Base-by-base conservation (phyloP, 208 protist species). In the Crithidia fasciculata region DNA sequence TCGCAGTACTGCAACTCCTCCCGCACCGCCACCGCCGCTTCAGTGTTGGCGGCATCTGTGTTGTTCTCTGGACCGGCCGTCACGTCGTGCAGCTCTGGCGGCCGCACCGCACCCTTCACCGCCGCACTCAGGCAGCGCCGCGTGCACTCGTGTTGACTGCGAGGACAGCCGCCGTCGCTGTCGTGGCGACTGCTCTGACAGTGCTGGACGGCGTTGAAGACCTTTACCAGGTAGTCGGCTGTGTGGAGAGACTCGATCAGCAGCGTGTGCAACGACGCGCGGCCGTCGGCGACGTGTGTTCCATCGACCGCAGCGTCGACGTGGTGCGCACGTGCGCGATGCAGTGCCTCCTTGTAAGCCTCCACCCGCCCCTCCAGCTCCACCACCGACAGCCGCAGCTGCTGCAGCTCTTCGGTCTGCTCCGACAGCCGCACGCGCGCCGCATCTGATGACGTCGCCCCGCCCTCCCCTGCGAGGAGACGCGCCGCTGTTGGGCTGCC, bases 1-100 rank as follows among this genome's bases (percentile, higher is more conserved):
- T 91, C 84, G 69, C 90, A 93, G 78, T 90, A 91, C 18, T 68
- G 19, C 55, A 95, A 61, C 75, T 89, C 86, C 72, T 95, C 87
- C 18, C 82, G 83, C 58, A 91, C 28, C 41, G 81, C 75, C 12
- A 81, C 36, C 16, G 81, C 81, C n/a, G 90, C 65, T 19, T 84
- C 80, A 44, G 60, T 52, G 58, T 71, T 73, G 0, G 68, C 63
- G 3, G 69, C 56, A 0, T 53, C 66, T 56, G 62, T 71, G 47
- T 84, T 67, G 63, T 74, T 82, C 67, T 82, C 72, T 18, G 61
- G 69, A 3, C 72, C 72, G n/a, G 36, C 71, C 45, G 62, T 78
- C 59, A 72, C 80, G 76, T 49, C 41, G 63, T 19, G 49, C 19
- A 39, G 64, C 58, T 78, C 90, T 69, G 66, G 52, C 28, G 62